Evolutionary conservation across 108 stramenopile genomes (phyloP).

Genomic region (Skeletonema potamos): DNA sequence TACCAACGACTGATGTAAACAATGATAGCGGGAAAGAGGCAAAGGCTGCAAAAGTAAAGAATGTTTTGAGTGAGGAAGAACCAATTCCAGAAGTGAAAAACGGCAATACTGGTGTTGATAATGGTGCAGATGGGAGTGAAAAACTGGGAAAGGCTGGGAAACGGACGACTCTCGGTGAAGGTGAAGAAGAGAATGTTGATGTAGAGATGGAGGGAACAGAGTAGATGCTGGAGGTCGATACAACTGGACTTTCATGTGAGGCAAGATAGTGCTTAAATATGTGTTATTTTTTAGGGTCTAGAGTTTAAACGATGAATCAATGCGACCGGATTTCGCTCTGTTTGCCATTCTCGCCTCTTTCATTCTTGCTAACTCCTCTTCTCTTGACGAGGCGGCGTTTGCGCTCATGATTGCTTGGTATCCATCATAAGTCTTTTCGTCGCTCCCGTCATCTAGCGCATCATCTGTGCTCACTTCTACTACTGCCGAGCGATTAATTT

Average conservation of each 20-base stretch:
- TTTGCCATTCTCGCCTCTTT: slow-evolving; percentile 60
- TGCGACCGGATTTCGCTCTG: slow-evolving; percentile 32
- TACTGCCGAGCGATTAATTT: neutral
- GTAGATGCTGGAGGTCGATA: neutral
- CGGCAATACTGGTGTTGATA: neutral
- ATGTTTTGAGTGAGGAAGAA: too few relatives aligned
- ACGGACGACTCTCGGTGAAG: too few relatives aligned
- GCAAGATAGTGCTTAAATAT: neutral
- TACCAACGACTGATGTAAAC: neutral
- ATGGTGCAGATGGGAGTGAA: neutral
- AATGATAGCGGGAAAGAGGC: neutral
- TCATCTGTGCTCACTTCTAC: neutral
- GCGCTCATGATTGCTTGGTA: slow-evolving; percentile 71
- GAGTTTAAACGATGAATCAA: slow-evolving; percentile 13
- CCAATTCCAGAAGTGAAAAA: neutral
- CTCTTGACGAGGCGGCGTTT: slow-evolving; percentile 51
- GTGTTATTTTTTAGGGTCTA: neutral
- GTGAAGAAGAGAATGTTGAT: neutral
- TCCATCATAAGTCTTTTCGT: slow-evolving; percentile 78
- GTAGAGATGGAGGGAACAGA: neutral
- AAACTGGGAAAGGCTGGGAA: neutral
- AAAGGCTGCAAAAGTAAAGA: neutral
- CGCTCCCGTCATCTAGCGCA: slow-evolving; percentile 1
- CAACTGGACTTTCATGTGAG: neutral
- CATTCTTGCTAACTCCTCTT: slow-evolving; percentile 72